phyloP scores from a whole-genome alignment of 164 flowering plant genomes.

The Warburgia ugandensis region DNA sequence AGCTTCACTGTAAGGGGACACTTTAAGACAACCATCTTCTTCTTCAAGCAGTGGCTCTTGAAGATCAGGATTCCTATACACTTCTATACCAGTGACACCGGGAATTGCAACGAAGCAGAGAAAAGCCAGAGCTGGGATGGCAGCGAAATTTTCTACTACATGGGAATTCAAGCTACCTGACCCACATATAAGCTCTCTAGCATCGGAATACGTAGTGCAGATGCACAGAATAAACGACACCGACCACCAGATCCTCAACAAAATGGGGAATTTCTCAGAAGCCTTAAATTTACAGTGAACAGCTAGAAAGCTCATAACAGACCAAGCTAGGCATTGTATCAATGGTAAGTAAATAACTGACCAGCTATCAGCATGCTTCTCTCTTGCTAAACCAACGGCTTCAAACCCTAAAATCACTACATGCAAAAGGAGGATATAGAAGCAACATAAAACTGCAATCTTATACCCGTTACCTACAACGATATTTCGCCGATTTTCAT shows the following conservation, averaged over 20 bases:
- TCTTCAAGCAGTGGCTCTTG: conserved; percentile 89
- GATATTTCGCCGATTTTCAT: conserved; percentile 22
- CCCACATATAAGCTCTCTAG: conserved; percentile 42
- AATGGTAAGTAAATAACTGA: conserved; percentile 43
- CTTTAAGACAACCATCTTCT: conserved; percentile 83
- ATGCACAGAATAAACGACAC: conserved; percentile 59
- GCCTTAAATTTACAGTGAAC: conserved; percentile 70
- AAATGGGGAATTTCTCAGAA: conserved; percentile 56
- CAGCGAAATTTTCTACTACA: conserved; percentile 62
- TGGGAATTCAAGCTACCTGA: conserved; percentile 47
- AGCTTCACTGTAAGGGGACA: conserved; percentile 81
- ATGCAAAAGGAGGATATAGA: conserved; percentile 66
- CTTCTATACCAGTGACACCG: conserved; percentile 69
- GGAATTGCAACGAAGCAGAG: conserved; percentile 62
- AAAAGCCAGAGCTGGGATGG: conserved; percentile 70
- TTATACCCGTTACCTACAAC: conserved; percentile 50
- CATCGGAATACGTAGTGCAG: conserved; percentile 63
- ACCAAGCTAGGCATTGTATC: conserved; percentile 71
- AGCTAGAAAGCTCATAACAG: conserved; percentile 58
- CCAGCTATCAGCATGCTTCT: conserved; percentile 38
- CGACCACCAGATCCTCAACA: conserved; percentile 85
- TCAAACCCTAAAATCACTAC: conserved; percentile 60
- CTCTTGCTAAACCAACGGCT: conserved; percentile 38
- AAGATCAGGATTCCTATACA: conserved; percentile 52
- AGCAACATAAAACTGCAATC: conserved; percentile 53